Evolutionary conservation across 2,329 filamentous ascomycete genomes (phyloP), one percentile per base, ranked within the genome.

Genomic region (Pestalotiopsis sp.): DNA sequence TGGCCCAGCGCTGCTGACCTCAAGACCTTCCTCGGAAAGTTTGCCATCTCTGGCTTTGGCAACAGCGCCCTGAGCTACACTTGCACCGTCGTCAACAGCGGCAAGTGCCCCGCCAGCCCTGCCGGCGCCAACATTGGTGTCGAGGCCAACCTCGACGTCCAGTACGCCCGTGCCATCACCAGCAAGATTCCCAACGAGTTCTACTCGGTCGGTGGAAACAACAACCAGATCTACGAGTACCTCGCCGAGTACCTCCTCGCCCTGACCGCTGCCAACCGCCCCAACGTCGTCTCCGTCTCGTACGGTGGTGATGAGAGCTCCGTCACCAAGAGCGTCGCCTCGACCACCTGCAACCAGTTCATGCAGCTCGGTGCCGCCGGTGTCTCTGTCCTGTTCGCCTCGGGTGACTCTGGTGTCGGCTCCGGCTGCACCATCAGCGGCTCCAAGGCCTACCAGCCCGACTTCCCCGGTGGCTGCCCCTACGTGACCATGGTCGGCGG

Each of bases 291-390:
- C 74, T 87, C 84, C 65, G 89, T 87, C 17, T 91, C 89, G 0
- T 93, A 93, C 76, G 90, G 89, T 61, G 90, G 92, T 69, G 85
- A 88, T 66, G 91, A 93, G 78, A 87, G 91, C 52, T 91, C 86
- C 1, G 74, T 93, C 0, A 90, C 91, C 0, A 75, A 80, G 3
- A 84, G 85, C 12, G 93, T 92, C 74, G 88, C 88, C 25, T 81
- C 82, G 63, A 84, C 85, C 64, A 88, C 90, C 13, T 93, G 91
- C 81, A 84, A 87, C 71, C 82, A 89, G 71, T 90, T 92, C 73
- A 88, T 86, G 60, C 86, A 91, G 73, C 87, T 92, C 45, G 90
- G 89, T n/a, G 86, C 88, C 2, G 87, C 90, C 57, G 91, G 91
- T n/a, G 85, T 91, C 3, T 77, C 75, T 0, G 70, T 78, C 17